These are phyloP conservation scores for Penicillium glabrum DNA, from an alignment of 2,329 filamentous ascomycete species.

Conservation along the genomic window DNA sequence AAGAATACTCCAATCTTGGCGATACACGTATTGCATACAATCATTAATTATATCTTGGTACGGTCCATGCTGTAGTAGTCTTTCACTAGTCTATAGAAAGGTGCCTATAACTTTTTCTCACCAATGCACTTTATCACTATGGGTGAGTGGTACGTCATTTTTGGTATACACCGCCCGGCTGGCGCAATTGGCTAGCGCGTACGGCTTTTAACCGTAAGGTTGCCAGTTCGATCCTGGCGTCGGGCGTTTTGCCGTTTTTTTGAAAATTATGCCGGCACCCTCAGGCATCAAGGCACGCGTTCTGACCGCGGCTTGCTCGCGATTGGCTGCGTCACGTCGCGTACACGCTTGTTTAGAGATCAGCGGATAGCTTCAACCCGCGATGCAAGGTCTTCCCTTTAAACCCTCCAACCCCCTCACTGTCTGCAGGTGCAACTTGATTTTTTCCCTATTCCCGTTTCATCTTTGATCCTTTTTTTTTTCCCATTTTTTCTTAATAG, in stretches of 20 bases:
- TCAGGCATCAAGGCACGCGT: conserved; percentile 1
- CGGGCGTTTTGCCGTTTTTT: background rate
- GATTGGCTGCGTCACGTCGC: conserved; percentile 43
- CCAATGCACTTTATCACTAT: background rate
- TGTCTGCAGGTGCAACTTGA: conserved; percentile 16
- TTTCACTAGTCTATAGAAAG: background rate
- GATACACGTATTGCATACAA: too few relatives aligned
- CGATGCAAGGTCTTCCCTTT: conserved; percentile 33
- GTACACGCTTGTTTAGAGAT: conserved; percentile 37
- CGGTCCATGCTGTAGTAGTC: background rate
- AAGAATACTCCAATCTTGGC: too few relatives aligned
- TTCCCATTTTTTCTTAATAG: conserved; percentile 1
- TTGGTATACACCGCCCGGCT: background rate
- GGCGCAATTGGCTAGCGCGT: background rate
- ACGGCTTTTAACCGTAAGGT: background rate
- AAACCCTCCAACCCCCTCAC: conserved; percentile 22
- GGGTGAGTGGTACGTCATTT: background rate
- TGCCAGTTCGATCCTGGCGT: background rate
- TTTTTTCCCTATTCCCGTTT: conserved; percentile 9
- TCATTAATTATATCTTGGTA: too few relatives aligned
- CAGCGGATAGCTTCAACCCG: conserved; percentile 31
- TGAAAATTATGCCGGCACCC: too few relatives aligned
- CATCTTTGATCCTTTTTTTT: conserved; percentile 2
- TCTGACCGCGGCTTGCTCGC: conserved; percentile 20
- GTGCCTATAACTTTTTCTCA: background rate